Percentiles rank a stretch among this genome's conserved stretches.
These are phyloP conservation scores for Penicillium italicum DNA, from an alignment of 2,329 filamentous ascomycete genomes.

Conservation along the genomic window DNA sequence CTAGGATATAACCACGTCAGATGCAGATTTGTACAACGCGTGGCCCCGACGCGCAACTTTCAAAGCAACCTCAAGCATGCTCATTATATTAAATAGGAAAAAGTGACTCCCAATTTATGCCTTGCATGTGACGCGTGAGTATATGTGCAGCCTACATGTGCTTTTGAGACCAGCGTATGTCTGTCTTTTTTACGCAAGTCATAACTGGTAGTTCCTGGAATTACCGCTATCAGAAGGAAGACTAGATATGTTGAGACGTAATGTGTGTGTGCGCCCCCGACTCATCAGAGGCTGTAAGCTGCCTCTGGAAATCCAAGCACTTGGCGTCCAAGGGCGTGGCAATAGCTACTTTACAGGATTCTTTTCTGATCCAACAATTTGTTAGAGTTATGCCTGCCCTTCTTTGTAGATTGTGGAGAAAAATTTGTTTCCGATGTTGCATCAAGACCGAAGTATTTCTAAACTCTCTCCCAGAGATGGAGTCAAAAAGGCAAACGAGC, in stretches of 20 bases:
- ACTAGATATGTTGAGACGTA: not conserved
- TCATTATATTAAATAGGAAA: not conserved
- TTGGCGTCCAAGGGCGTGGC: not conserved
- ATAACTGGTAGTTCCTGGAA: not conserved
- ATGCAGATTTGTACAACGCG: constrained; percentile 11
- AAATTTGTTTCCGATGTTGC: constrained; percentile 13
- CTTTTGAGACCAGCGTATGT: not conserved
- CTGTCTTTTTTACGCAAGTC: constrained; percentile 9
- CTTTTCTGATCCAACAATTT: not conserved
- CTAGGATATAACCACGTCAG: not conserved
- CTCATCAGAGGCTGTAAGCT: not conserved
- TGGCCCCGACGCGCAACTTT: constrained; percentile 13
- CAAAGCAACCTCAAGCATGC: not conserved
- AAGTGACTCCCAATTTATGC: not conserved
- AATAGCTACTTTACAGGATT: not conserved
- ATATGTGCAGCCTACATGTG: constrained; percentile 7
- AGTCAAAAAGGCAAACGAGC: not conserved
- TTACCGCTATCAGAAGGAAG: not conserved
- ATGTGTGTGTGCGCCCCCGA: not conserved
- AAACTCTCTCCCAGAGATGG: constrained; percentile 7
- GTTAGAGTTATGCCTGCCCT: not conserved
- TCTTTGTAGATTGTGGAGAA: not conserved
- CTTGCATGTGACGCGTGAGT: constrained; percentile 8
- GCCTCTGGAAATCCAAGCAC: not conserved
- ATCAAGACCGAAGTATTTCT: constrained; percentile 9